phyloP scores from a whole-genome alignment of 495 filamentous ascomycete species.

The Usnea hakonensis region DNA sequence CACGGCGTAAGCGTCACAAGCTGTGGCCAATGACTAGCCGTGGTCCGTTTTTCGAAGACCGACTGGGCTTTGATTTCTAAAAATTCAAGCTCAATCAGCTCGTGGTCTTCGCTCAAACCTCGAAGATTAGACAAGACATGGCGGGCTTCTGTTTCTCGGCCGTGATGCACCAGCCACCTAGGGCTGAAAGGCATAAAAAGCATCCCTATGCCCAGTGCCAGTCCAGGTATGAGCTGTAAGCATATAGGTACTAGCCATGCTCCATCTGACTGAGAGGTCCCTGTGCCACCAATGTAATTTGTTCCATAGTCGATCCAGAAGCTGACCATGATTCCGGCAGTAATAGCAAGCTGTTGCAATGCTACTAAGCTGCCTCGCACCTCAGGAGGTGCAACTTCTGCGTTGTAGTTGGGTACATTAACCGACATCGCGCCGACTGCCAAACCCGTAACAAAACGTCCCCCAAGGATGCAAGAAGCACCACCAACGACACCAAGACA shows the following conservation, averaged over 20 bases:
- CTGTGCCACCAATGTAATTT: conserved; percentile 71
- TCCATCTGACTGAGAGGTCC: conserved; percentile 50
- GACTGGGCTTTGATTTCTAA: conserved; percentile 76
- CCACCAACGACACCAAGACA: conserved; percentile 51
- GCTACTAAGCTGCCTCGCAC: conserved; percentile 66
- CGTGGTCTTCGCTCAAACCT: conserved; percentile 48
- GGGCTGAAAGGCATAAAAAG: conserved; percentile 49
- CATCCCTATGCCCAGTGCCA: conserved; percentile 41
- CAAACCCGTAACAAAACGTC: conserved; percentile 64
- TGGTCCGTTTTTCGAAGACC: conserved; percentile 68
- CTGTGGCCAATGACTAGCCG: conserved; percentile 62
- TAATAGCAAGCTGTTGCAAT: conserved; percentile 73
- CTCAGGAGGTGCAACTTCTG: conserved; percentile 54
- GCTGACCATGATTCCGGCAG: conserved; percentile 71
- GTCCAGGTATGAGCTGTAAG: conserved; percentile 48
- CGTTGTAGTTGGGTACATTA: conserved; percentile 58
- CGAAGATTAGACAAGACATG: conserved; percentile 61
- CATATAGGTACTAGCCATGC: conserved; percentile 63
- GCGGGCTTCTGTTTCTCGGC: conserved; percentile 37
- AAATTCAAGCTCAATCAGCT: conserved; percentile 66
- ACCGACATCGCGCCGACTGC: conserved; percentile 48
- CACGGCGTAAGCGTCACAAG: conserved; percentile 50
- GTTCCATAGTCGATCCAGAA: conserved; percentile 74
- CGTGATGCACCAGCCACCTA: conserved; percentile 50
- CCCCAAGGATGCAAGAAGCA: conserved; percentile 53